Base-by-base conservation (phyloP, 2,329 filamentous ascomycete species). In the Pseudofabraea citricarpa region DNA sequence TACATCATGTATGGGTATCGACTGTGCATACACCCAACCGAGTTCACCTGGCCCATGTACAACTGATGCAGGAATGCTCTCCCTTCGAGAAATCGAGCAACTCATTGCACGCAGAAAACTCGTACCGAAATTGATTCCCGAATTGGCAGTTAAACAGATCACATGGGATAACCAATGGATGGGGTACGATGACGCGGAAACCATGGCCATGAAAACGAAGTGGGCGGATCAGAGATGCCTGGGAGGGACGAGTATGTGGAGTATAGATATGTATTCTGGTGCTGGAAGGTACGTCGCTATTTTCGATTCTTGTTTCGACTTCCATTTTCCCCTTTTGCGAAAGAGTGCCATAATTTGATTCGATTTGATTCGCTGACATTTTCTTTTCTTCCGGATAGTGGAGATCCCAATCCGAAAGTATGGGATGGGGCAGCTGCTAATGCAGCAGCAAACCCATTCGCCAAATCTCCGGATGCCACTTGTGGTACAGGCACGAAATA, bases 141-240 rank as follows among this genome's bases (percentile, higher is more conserved):
- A 51, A 18, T 27, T 50, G 5, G 54, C 54, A 33, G 49, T 60
- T 2, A 49, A 53, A 10, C 46, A 53, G 27, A 58, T 57, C 1
- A 67, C 53, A 42, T 58, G 61, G 41, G 50, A 45, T 1, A 51
- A 67, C 43, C 63, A 72, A 47, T 73, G 66, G 69, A 61, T 71
- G 1, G 59, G 56, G 3, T 72, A 56, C 31, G 68, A 71, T 49
- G 64, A 70, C 42, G 39, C 45, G 1, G 57, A 61, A 1, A 70
- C 67, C 0, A 54, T 68, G 13, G 49, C 57, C 24, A 22, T 53
- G 26, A 59, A 59, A 40, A 48, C 36, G 12, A 40, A 26, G 2
- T 62, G 47, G 42, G 55, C 55, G 8, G 49, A 58, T 24, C 16
- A 47, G 8, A 45, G 52, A 20, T 64, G 61, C 41, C 31, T 64